These are phyloP conservation scores for Pseudevernia furfuracea DNA, from an alignment of 495 filamentous ascomycete genomes.

Conservation along the genomic window DNA sequence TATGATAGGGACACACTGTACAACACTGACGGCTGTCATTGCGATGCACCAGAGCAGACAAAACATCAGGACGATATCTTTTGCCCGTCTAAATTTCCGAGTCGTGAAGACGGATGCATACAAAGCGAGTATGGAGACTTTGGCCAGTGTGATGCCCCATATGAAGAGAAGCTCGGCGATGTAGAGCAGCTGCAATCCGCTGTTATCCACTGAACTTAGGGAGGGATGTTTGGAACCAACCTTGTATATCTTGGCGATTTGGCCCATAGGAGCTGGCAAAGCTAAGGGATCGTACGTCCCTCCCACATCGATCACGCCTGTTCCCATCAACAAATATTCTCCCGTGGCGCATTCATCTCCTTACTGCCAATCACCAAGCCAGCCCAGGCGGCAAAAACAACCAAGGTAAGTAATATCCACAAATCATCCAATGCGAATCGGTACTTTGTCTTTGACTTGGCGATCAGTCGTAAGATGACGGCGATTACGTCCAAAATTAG, in stretches of 20 bases:
- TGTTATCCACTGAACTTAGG: background rate
- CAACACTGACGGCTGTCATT: background rate
- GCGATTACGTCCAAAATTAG: background rate
- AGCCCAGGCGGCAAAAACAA: background rate
- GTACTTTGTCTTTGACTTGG: background rate
- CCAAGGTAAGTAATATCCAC: background rate
- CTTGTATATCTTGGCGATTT: background rate
- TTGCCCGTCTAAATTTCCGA: background rate
- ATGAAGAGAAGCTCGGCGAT: background rate
- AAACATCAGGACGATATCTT: background rate
- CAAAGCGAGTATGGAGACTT: background rate
- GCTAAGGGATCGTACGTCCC: background rate
- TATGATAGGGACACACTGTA: background rate
- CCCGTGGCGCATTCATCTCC: background rate
- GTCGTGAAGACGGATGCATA: background rate
- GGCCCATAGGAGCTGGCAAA: background rate
- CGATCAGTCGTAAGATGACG: background rate
- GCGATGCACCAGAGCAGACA: background rate
- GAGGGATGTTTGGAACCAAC: background rate
- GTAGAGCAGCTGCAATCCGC: background rate
- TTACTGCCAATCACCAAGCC: background rate
- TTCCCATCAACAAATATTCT: background rate
- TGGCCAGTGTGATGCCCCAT: background rate
- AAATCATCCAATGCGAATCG: background rate
- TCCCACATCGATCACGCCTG: background rate